These are phyloP conservation scores for Chrysoporthe deuterocubensis DNA, from an alignment of 2,329 filamentous ascomycete genomes.

Conservation along the genomic window DNA sequence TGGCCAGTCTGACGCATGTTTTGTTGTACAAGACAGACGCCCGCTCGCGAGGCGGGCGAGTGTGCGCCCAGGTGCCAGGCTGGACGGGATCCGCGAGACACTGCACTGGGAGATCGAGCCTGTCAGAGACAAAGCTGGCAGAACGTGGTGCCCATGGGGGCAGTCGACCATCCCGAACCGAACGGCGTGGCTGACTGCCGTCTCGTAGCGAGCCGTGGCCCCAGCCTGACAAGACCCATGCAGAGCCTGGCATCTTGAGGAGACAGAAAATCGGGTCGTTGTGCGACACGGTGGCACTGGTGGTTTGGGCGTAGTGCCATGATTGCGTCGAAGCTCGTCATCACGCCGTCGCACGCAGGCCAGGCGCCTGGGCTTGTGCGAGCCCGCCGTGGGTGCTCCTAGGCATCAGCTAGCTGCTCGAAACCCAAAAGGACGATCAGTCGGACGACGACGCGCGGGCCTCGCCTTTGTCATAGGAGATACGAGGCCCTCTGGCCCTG, in stretches of 20 bases:
- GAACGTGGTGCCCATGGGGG: conserved; percentile 19
- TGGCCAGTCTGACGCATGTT: conserved; percentile 2
- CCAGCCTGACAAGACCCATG: conserved; percentile 5
- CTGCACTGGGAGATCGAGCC: conserved; percentile 12
- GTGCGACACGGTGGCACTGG: conserved; percentile 13
- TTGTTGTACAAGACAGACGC: conserved; percentile 1
- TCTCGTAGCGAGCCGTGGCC: conserved; percentile 12
- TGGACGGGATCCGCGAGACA: background rate
- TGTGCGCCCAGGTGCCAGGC: background rate
- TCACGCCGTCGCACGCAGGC: conserved; percentile 4
- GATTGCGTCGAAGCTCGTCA: conserved; percentile 18
- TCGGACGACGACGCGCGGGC: no score
- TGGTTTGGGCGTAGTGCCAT: conserved; percentile 2
- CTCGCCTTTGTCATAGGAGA: background rate
- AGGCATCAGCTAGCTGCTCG: background rate
- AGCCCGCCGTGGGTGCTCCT: background rate
- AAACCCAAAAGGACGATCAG: background rate
- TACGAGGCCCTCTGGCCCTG: no score
- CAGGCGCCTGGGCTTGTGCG: background rate
- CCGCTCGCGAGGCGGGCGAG: background rate
- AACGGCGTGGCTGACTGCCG: conserved; percentile 4
- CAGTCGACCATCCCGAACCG: background rate
- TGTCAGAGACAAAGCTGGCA: conserved; percentile 17
- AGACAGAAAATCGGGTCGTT: background rate
- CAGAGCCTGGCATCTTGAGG: background rate